Conservation (phyloP, 352 stramenopile species). For the Phytophthora sp. region DNA sequence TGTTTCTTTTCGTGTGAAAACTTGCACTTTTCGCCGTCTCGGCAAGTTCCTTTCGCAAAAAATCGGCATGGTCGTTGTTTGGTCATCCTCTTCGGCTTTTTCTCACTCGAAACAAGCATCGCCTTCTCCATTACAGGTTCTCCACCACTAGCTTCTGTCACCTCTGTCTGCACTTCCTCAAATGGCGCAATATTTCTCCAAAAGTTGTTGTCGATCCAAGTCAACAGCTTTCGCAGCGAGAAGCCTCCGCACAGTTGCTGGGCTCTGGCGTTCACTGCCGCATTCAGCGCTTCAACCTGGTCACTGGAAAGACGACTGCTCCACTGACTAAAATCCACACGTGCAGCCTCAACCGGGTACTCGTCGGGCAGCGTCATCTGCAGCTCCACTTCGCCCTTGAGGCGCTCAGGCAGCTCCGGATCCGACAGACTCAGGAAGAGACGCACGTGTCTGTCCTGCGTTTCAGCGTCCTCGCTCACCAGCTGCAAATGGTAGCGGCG, state of each 20-base stretch:
- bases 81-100: slow-evolving; percentile 31
- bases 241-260: slow-evolving; percentile 52
- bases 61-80: slow-evolving; percentile 46
- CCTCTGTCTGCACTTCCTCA: slow-evolving; percentile 10
- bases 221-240: slow-evolving; percentile 73
- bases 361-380: slow-evolving; percentile 48
- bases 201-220: slow-evolving; percentile 88
- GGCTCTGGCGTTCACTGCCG: slow-evolving; percentile 43
- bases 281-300: slow-evolving; percentile 45
- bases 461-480: slow-evolving; percentile 17
- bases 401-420: slow-evolving; percentile 55
- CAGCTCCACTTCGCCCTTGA: slow-evolving; percentile 67
- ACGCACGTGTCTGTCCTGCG: slow-evolving; percentile 17
- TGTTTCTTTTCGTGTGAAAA: slow-evolving; percentile 47
- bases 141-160: background rate
- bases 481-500: slow-evolving; percentile 64
- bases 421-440: slow-evolving; percentile 72
- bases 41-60: slow-evolving; percentile 62
- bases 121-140: too few species aligned
- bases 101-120: slow-evolving; percentile 2
- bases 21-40: slow-evolving; percentile 55
- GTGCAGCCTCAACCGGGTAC: slow-evolving; percentile 58
- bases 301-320: slow-evolving; percentile 40
- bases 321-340: slow-evolving; percentile 64
- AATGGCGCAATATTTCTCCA: slow-evolving; percentile 40